These are phyloP conservation scores for Hortiboletus campestris DNA, from an alignment of 768 basidiomycete genomes.

Conservation along the genomic window DNA sequence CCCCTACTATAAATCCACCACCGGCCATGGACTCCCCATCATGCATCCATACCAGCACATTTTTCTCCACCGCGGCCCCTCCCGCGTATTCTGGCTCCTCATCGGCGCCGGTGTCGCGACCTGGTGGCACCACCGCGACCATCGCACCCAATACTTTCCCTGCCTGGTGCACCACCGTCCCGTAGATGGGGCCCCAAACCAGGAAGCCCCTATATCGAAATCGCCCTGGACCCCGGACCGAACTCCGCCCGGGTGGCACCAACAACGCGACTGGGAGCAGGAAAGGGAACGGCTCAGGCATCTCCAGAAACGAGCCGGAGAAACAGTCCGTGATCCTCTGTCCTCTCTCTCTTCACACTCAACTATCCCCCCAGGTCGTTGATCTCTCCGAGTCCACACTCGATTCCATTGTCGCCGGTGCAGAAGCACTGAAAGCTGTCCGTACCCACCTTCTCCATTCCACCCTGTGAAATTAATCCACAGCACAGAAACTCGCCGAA, in stretches of 20 bases:
- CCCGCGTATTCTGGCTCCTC: conserved; percentile 67
- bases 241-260: conserved; percentile 21
- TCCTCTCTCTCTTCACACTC: not conserved
- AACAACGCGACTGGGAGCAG: conserved; percentile 40
- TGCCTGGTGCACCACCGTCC: conserved; percentile 27
- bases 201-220: conserved; percentile 3
- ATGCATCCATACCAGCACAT: conserved; percentile 26
- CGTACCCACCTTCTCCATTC: conserved; percentile 22
- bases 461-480: not conserved
- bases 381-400: conserved; percentile 70
- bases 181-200: conserved; percentile 7
- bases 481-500: conserved; percentile 33
- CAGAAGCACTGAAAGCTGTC: conserved; percentile 61
- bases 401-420: conserved; percentile 53
- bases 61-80: conserved; percentile 40
- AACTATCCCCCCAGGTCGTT: conserved; percentile 38
- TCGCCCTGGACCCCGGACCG: not conserved
- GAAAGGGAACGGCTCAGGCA: conserved; percentile 47
- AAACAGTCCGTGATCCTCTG: conserved; percentile 39
- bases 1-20: conserved; percentile 14
- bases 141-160: conserved; percentile 32
- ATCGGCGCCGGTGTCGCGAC: conserved; percentile 49
- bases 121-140: conserved; percentile 43
- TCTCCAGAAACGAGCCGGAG: conserved; percentile 48
- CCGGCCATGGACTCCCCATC: conserved; percentile 1